These are phyloP conservation scores for Paraphoma chrysanthemicola DNA, from an alignment of 2,329 filamentous ascomycete genomes.

Conservation along the genomic window DNA sequence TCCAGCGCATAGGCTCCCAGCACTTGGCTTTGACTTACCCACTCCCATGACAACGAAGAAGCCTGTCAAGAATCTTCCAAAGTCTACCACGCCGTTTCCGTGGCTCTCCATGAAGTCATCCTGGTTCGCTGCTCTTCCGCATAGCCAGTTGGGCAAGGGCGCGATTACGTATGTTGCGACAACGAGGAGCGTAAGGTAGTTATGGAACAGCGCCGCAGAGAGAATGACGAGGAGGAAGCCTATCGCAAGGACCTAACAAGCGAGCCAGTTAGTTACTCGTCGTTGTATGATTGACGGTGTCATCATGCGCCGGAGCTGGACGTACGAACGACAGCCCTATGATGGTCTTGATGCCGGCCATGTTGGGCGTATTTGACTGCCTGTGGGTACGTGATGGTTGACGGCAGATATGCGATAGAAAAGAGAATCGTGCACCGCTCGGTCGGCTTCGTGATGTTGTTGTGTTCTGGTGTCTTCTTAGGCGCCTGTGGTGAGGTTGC, in stretches of 20 bases:
- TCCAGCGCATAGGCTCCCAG: neutral
- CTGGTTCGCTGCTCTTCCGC: constrained; percentile 82
- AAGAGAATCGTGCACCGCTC: neutral
- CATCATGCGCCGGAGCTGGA: constrained; percentile 26
- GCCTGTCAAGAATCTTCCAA: constrained; percentile 91
- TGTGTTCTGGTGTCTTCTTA: constrained; percentile 7
- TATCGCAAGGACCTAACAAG: constrained; percentile 80
- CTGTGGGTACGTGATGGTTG: neutral
- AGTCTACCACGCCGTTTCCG: constrained; percentile 84
- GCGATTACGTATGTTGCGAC: constrained; percentile 95
- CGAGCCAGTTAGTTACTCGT: constrained; percentile 5
- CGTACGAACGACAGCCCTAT: constrained; percentile 96
- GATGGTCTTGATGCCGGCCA: constrained; percentile 97
- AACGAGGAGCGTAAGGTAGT: constrained; percentile 93
- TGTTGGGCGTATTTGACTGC: constrained; percentile 43
- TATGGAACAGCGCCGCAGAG: constrained; percentile 91
- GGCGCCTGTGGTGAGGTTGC: constrained; percentile 14
- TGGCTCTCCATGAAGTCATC: constrained; percentile 94
- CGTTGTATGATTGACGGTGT: constrained; percentile 5
- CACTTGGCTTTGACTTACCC: constrained; percentile 65
- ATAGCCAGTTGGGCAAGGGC: constrained; percentile 96
- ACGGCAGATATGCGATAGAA: neutral
- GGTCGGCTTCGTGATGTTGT: constrained; percentile 2
- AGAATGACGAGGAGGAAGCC: constrained; percentile 99
- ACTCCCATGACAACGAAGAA: constrained; percentile 98